A percentile compares a stretch with the other conserved stretches of the same genome.
phyloP scores from a whole-genome alignment of 225 moss, liverwort and hornwort species.

The Bryoerythrophyllum caledonicum region DNA sequence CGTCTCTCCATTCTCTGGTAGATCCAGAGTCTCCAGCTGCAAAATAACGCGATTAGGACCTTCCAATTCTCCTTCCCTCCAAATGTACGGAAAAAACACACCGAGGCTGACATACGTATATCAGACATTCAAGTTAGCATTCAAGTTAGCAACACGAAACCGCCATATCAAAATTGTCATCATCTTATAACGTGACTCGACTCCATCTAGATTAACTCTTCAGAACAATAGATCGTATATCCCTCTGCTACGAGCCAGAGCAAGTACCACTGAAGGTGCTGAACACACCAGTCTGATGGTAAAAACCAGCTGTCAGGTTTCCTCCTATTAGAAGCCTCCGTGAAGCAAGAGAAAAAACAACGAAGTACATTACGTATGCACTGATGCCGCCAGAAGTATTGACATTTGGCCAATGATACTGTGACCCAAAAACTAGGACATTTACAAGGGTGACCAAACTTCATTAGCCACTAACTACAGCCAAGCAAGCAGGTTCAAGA shows the following conservation, averaged over 20 bases:
- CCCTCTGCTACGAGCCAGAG: neutral
- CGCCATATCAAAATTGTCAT: neutral
- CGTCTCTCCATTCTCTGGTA: neutral
- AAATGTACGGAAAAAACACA: neutral
- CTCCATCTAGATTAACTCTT: neutral
- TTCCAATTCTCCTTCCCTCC: neutral
- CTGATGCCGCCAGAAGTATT: neutral
- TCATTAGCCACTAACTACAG: conserved; percentile 1
- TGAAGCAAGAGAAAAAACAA: neutral
- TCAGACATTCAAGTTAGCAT: too few species aligned
- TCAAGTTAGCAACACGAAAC: neutral
- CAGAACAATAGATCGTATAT: neutral
- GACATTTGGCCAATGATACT: conserved; percentile 14
- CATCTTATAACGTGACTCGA: neutral
- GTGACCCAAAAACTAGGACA: conserved; percentile 21
- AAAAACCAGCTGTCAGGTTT: neutral
- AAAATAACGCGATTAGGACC: neutral
- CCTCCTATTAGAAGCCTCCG: neutral
- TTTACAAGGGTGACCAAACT: neutral
- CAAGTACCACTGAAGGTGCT: conserved; percentile 1
- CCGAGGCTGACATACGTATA: neutral
- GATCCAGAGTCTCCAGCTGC: neutral
- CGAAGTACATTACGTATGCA: conserved; percentile 11
- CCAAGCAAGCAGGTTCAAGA: conserved; percentile 15
- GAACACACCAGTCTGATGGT: neutral